Percentiles rank a stretch among this genome's conserved stretches.
phyloP scores from a whole-genome alignment of 352 stramenopile species.

The Globisporangium canariense region DNA sequence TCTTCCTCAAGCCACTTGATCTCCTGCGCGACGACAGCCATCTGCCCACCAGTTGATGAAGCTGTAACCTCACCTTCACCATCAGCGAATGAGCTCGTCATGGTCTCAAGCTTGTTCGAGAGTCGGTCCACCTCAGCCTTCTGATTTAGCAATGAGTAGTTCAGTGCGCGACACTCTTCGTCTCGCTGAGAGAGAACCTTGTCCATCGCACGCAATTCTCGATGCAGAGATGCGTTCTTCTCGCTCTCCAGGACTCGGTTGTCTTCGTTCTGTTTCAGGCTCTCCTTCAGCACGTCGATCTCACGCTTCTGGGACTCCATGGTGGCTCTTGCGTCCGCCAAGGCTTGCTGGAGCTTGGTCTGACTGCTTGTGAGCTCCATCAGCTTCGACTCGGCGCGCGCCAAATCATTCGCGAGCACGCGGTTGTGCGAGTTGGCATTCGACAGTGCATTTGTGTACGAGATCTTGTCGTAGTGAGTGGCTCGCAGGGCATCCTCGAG shows the following conservation, averaged over 20 bases:
- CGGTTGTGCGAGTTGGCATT: constrained; percentile 80
- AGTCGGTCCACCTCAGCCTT: constrained; percentile 59
- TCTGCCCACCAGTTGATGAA: constrained; percentile 19
- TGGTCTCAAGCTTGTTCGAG: constrained; percentile 28
- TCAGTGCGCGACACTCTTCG: constrained; percentile 60
- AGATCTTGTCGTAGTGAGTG: constrained; percentile 82
- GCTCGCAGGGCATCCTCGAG: constrained; percentile 73
- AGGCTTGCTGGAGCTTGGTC: constrained; percentile 38
- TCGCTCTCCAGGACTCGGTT: constrained; percentile 49
- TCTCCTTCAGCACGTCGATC: constrained; percentile 53
- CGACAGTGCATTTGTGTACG: constrained; percentile 74
- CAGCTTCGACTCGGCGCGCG: constrained; percentile 50
- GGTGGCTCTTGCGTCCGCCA: constrained; percentile 35
- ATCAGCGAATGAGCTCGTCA: constrained; percentile 18
- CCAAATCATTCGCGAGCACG: constrained; percentile 55
- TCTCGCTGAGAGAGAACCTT: constrained; percentile 65
- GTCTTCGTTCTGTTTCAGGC: constrained; percentile 57
- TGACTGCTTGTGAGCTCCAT: constrained; percentile 38
- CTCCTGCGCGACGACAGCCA: constrained; percentile 48
- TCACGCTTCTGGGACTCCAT: constrained; percentile 44
- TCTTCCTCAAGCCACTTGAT: constrained; percentile 78
- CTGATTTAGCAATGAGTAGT: constrained; percentile 49
- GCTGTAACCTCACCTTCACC: constrained; percentile 7
- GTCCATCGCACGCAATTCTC: constrained; percentile 68
- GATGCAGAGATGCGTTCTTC: constrained; percentile 69